Percentiles rank a stretch among this genome's conserved stretches.
These are phyloP conservation scores for Tillandsia fasciculata DNA, from an alignment of 176 grass and related monocot species.

Conservation along the genomic window DNA sequence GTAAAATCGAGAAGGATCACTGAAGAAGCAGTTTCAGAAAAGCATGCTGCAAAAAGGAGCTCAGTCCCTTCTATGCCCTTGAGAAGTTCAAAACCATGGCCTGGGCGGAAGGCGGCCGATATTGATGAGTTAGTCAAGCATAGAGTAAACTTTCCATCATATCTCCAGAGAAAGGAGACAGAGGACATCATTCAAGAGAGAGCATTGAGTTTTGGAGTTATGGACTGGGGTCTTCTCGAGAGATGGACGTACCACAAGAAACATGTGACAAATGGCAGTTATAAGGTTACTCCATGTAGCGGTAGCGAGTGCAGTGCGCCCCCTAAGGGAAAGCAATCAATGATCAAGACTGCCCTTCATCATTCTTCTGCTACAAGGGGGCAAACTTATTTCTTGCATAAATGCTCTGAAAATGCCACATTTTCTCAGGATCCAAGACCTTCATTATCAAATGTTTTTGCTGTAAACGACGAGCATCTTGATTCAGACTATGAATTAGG, in stretches of 20 bases:
- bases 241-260: slow-evolving; percentile 66
- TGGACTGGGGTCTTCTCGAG: slow-evolving; percentile 78
- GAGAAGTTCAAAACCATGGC: slow-evolving; percentile 82
- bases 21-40: slow-evolving; percentile 15
- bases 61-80: slow-evolving; percentile 19
- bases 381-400: slow-evolving; percentile 15
- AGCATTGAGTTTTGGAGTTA: slow-evolving; percentile 78
- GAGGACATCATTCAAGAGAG: slow-evolving; percentile 54
- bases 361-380: slow-evolving; percentile 23
- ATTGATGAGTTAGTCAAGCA: slow-evolving; percentile 83
- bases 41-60: slow-evolving; percentile 23
- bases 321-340: slow-evolving; percentile 40
- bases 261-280: slow-evolving; percentile 21
- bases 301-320: slow-evolving; percentile 33
- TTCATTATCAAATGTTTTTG: slow-evolving; percentile 29
- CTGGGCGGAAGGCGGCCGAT: slow-evolving; percentile 37
- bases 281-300: slow-evolving; percentile 35
- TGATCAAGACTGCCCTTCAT: slow-evolving; percentile 24
- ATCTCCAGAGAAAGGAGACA: slow-evolving; percentile 53
- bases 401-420: slow-evolving; percentile 17
- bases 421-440: slow-evolving; percentile 34
- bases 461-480: slow-evolving; percentile 25
- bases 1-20: slow-evolving; percentile 38
- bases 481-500: slow-evolving; percentile 15
- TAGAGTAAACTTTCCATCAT: slow-evolving; percentile 84